Evolutionary conservation across 257 asterid genomes (phyloP), one percentile per base, ranked within the genome.

Genomic region (Paraleonurus japonicus): DNA sequence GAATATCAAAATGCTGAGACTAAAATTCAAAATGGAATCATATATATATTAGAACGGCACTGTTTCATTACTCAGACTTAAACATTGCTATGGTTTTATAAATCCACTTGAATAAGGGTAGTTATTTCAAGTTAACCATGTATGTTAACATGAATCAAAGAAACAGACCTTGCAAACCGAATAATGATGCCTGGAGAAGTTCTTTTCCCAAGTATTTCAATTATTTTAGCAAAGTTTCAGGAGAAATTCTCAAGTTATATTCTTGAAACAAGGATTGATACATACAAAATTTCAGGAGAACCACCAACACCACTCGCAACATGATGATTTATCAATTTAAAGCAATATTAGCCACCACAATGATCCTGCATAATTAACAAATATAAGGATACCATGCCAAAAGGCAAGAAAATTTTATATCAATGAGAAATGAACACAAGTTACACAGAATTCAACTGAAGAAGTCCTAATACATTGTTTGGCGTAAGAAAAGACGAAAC

Each of bases 291-390:
- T 71, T 89, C 92, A 45, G 85, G 85, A 74, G 90, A 83, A 53
- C 86, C 88, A 64, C 45, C 70, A 47, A 5, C 62, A 53, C 39
- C 65, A 47, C 54, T 47, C 1, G 19, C 39, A 41, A 78, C 78
- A 80, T 86, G 93, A 83, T 85, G 79, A 70, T 87, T 89, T 70
- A 72, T 80, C 70, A 91, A 77, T 68, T 50, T 78, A 69, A 91
- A 91, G 72, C 96, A 91, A 81, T 81, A 79, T 32, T 79, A 88
- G 66, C 92, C 97, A 59, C 78, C 88, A 64, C 96, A 89, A 41
- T 48, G 65, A 45, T 83, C 93, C 97, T 91, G 85, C 73, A 72
- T 7, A 59, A 76, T 45, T 67, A 53, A 26, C 37, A 30, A 66
- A 27, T n/a, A 5, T 8, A n/a, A 13, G 53, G 67, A 73, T 39